Conservation (phyloP, 2,329 filamentous ascomycete species). For the Chrysosporium queenslandicum region DNA sequence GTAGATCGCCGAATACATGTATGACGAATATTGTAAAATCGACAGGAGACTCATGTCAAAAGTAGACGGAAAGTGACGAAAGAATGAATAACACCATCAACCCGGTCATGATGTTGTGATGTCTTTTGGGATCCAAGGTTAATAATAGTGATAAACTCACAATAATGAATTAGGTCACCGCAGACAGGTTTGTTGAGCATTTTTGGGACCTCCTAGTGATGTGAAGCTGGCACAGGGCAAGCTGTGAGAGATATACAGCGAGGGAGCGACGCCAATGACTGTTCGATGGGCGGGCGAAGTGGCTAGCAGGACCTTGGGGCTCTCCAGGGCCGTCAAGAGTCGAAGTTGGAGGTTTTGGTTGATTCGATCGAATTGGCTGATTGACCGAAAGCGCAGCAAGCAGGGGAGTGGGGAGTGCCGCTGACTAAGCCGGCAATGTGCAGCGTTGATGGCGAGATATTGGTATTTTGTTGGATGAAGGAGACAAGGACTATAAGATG, state of each 20-base stretch:
- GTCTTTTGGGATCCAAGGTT: not conserved
- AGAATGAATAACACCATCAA: not conserved
- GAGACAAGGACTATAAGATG: not conserved
- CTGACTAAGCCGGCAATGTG: conserved; percentile 2
- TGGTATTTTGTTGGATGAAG: not conserved
- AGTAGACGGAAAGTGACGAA: not conserved
- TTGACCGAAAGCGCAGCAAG: not conserved
- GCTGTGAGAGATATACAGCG: not conserved
- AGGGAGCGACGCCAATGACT: not conserved
- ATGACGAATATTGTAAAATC: not conserved
- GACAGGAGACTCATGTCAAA: not conserved
- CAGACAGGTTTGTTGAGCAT: conserved; percentile 26
- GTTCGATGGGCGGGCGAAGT: not conserved
- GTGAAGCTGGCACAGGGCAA: conserved; percentile 14
- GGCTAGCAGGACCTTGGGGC: not conserved
- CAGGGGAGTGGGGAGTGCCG: not conserved
- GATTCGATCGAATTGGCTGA: not conserved
- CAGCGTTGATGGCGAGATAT: not conserved
- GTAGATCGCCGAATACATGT: not conserved
- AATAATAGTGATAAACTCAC: conserved; percentile 21
- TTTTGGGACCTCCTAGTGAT: conserved; percentile 20
- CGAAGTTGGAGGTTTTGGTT: not conserved
- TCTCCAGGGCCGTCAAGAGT: not conserved
- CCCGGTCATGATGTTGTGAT: not conserved
- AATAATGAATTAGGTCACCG: conserved; percentile 22